These are phyloP conservation scores for Lepidopterella palustris DNA, from an alignment of 495 filamentous ascomycete genomes.

Conservation along the genomic window DNA sequence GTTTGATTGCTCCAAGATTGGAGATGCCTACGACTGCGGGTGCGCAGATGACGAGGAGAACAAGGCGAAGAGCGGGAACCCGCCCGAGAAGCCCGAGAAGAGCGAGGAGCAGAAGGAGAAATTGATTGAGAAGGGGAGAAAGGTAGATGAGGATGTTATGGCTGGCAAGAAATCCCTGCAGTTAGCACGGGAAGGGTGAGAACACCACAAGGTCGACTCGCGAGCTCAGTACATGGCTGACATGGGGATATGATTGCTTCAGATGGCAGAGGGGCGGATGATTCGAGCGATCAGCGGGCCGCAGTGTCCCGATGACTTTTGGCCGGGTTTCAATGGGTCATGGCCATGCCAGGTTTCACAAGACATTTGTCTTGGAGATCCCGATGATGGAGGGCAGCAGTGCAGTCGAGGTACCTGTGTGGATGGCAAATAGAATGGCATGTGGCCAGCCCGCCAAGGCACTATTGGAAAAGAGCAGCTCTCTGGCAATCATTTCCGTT, in stretches of 20 bases:
- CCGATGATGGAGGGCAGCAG: background rate
- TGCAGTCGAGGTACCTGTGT: background rate
- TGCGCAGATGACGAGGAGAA: constrained; percentile 69
- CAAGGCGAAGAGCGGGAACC: constrained; percentile 7
- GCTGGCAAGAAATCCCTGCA: background rate
- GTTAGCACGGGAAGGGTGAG: background rate
- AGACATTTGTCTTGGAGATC: constrained; percentile 10
- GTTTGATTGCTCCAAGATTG: constrained; percentile 86
- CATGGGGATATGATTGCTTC: background rate
- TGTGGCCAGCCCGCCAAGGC: constrained; percentile 21
- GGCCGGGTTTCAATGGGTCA: constrained; percentile 1
- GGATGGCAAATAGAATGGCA: constrained; percentile 22
- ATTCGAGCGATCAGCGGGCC: constrained; percentile 11
- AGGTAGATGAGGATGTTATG: constrained; percentile 18
- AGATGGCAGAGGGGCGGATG: constrained; percentile 11
- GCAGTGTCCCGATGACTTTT: constrained; percentile 21
- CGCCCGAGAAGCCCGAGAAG: constrained; percentile 22
- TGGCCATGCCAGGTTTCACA: constrained; percentile 11
- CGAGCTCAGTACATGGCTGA: background rate
- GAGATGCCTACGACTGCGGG: constrained; percentile 92
- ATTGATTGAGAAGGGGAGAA: constrained; percentile 7
- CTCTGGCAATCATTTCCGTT: constrained; percentile 10
- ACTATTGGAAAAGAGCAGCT: background rate
- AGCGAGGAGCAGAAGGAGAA: constrained; percentile 20
- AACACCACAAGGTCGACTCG: background rate